A percentile compares a stretch with the other conserved stretches of the same genome.
Conservation (phyloP, 2,329 filamentous ascomycete genomes). For the Aureobasidium uvarum region DNA sequence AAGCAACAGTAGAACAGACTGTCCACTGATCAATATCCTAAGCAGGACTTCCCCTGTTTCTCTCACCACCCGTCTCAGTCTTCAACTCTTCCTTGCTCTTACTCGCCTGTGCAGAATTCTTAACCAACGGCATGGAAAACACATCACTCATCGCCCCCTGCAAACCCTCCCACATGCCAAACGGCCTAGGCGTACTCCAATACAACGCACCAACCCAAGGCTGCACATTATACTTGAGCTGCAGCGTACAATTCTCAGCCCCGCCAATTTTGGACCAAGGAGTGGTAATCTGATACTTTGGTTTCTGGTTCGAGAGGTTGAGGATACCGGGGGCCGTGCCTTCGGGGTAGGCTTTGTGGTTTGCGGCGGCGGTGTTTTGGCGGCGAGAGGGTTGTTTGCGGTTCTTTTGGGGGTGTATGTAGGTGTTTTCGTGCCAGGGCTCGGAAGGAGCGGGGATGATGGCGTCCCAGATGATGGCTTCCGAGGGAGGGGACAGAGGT, state of each 20-base stretch:
- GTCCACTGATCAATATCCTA: too few species aligned
- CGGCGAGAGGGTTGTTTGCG: constrained; percentile 40
- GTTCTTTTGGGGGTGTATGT: constrained; percentile 57
- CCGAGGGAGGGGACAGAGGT: constrained; percentile 44
- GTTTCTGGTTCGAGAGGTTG: constrained; percentile 76
- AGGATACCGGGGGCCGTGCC: constrained; percentile 62
- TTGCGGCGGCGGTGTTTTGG: constrained; percentile 29
- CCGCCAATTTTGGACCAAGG: constrained; percentile 75
- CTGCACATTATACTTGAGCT: constrained; percentile 93
- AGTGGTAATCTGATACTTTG: constrained; percentile 97
- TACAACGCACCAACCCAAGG: constrained; percentile 89
- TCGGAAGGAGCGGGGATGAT: constrained; percentile 79
- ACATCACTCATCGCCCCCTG: constrained; percentile 62
- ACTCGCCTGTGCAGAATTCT: constrained; percentile 50
- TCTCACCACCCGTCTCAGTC: constrained; percentile 52
- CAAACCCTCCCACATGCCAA: constrained; percentile 64
- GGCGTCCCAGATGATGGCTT: constrained; percentile 91
- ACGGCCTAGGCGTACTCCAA: constrained; percentile 58
- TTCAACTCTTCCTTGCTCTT: constrained; percentile 48
- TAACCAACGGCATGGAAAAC: constrained; percentile 66
- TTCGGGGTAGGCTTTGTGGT: constrained; percentile 36
- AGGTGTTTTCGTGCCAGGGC: constrained; percentile 52
- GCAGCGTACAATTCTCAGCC: constrained; percentile 69
- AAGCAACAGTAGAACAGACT: too few species aligned
- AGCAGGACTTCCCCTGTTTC: constrained; percentile 46